Percentiles rank a stretch among this genome's conserved stretches.
Evolutionary conservation across 2,329 filamentous ascomycete genomes (phyloP).

Genomic region (Botryotinia globosa): DNA sequence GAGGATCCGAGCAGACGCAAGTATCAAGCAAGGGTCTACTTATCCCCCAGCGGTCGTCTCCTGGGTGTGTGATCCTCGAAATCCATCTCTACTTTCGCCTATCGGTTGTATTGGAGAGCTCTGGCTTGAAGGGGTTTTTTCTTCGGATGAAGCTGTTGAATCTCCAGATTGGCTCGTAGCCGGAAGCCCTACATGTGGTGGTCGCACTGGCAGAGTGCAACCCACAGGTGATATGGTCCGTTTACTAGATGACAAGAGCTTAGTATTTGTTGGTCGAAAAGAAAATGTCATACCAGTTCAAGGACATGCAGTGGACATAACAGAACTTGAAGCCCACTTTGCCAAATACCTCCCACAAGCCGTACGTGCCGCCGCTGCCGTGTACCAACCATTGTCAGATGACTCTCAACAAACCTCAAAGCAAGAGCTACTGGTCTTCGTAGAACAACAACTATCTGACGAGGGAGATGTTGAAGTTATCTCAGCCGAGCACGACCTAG

Average conservation of each 20-base stretch:
- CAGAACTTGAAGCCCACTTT: slow-evolving; percentile 43
- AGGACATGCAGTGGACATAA: slow-evolving; percentile 42
- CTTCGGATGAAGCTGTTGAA: slow-evolving; percentile 44
- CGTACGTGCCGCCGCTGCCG: slow-evolving; percentile 34
- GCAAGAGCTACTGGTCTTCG: slow-evolving; percentile 9
- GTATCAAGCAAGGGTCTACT: slow-evolving; percentile 29
- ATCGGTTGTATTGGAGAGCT: slow-evolving; percentile 43
- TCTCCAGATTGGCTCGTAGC: slow-evolving; percentile 46
- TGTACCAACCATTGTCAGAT: slow-evolving; percentile 23
- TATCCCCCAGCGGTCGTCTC: slow-evolving; percentile 41
- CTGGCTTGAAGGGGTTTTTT: slow-evolving; percentile 50
- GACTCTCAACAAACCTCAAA: slow-evolving; percentile 2
- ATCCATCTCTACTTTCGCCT: slow-evolving; percentile 41
- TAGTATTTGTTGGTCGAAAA: slow-evolving; percentile 60
- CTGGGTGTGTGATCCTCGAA: slow-evolving; percentile 39
- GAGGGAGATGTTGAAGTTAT: not conserved
- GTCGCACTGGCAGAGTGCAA: slow-evolving; percentile 40
- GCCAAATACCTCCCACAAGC: slow-evolving; percentile 38
- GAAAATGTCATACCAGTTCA: slow-evolving; percentile 44
- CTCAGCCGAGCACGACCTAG: not conserved
- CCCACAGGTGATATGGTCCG: slow-evolving; percentile 58
- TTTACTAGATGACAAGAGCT: slow-evolving; percentile 49
- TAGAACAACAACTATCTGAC: not conserved
- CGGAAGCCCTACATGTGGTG: slow-evolving; percentile 36
- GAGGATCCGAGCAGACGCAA: slow-evolving; percentile 25